A percentile compares a stretch with the other conserved stretches of the same genome.
Conservation (phyloP, 2,329 filamentous ascomycete species). For the Xylariomycetidae sp. region DNA sequence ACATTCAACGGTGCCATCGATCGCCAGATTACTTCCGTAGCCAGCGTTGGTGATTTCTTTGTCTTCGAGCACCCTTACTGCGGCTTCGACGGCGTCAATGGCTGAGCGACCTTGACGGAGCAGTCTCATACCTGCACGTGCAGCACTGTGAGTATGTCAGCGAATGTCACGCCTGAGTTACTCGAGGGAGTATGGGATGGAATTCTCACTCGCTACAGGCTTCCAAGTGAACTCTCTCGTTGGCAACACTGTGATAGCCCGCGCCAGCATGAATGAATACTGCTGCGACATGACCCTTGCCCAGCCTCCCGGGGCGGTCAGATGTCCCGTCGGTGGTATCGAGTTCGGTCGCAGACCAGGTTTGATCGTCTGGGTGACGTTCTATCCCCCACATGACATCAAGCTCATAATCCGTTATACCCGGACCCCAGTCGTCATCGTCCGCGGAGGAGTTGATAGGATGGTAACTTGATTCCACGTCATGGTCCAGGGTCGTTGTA, state of each 20-base stretch:
- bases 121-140: conserved; percentile 76
- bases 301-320: conserved; percentile 2
- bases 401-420: no score
- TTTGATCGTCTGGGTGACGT: no score
- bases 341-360: no score
- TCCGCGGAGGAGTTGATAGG: no score
- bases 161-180: neutral
- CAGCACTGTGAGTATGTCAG: conserved; percentile 54
- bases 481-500: no score
- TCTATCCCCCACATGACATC: no score
- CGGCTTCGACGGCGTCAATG: conserved; percentile 83
- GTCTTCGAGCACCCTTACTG: conserved; percentile 84
- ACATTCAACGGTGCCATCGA: conserved; percentile 88
- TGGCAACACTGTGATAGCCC: conserved; percentile 84
- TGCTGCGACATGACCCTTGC: conserved; percentile 39
- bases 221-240: conserved; percentile 77
- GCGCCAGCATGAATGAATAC: conserved; percentile 96
- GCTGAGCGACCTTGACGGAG: conserved; percentile 75
- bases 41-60: conserved; percentile 95
- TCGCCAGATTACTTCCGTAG: conserved; percentile 89
- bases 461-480: no score
- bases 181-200: neutral
- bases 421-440: no score
- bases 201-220: conserved; percentile 79
- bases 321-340: neutral